These are phyloP conservation scores for Saccharomyces hybrid DNA, from an alignment of 1,139 yeast genomes.

Conservation along the genomic window DNA sequence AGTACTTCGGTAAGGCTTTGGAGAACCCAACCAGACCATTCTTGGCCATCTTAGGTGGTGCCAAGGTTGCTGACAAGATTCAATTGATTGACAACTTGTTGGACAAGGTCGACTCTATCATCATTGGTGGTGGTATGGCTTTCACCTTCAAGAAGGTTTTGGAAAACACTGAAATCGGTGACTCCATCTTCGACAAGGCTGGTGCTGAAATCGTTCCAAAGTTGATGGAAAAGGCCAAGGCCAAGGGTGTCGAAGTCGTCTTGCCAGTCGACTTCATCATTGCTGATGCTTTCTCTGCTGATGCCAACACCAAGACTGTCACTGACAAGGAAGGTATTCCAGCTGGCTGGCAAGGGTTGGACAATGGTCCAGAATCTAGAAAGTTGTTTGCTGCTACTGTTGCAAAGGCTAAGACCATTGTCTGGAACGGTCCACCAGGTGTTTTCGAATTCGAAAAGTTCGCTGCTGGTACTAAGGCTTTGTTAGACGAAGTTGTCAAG, in stretches of 20 bases:
- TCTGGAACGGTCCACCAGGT: conserved; percentile 99
- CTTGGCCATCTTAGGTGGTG: conserved; percentile 97
- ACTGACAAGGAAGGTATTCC: conserved; percentile 85
- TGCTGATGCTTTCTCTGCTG: conserved; percentile 87
- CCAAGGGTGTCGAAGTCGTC: conserved; percentile 82
- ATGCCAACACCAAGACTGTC: conserved; percentile 75
- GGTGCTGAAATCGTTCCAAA: conserved; percentile 90
- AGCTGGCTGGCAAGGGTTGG: conserved; percentile 90
- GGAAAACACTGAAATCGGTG: conserved; percentile 77
- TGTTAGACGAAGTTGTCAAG: conserved; percentile 78
- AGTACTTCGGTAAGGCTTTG: conserved; percentile 92
- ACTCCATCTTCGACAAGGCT: conserved; percentile 80
- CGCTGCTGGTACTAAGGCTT: conserved; percentile 80
- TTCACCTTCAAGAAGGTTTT: conserved; percentile 94
- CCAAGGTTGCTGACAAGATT: conserved; percentile 95
- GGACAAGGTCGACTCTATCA: conserved; percentile 85
- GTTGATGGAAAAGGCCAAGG: conserved; percentile 89
- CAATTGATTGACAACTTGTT: conserved; percentile 94
- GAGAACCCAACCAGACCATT: conserved; percentile 96
- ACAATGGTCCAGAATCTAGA: conserved; percentile 81
- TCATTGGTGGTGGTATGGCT: conserved; percentile 99
- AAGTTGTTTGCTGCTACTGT: conserved; percentile 71
- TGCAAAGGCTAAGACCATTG: conserved; percentile 88
- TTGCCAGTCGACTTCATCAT: conserved; percentile 91
- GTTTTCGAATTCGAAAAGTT: conserved; percentile 92